Percentiles rank a stretch among this genome's conserved stretches.
Conservation (phyloP, 2,329 filamentous ascomycete species). For the Teratosphaeria viscida region DNA sequence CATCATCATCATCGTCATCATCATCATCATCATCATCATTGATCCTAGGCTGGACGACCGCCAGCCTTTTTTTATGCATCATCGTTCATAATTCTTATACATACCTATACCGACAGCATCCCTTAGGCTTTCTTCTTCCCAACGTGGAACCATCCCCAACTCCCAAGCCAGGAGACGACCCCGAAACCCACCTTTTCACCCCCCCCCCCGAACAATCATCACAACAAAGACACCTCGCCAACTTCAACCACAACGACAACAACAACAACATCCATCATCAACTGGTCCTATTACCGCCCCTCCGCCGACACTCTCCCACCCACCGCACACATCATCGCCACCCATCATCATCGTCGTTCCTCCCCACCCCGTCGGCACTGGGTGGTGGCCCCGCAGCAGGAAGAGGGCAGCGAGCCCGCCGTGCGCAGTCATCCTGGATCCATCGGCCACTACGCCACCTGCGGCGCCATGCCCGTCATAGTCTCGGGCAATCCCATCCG, state of each 20-base stretch:
- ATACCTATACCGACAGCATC: background rate
- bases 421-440: background rate
- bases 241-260: background rate
- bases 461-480: background rate
- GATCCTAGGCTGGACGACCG: too few relatives aligned
- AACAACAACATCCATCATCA: too few relatives aligned
- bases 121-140: background rate
- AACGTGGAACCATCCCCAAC: background rate
- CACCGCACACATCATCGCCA: too few relatives aligned
- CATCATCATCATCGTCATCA: background rate
- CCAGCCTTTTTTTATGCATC: too few relatives aligned
- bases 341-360: too few relatives aligned
- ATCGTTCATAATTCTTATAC: too few relatives aligned
- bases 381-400: background rate
- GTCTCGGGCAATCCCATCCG: background rate
- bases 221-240: background rate
- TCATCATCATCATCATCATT: background rate
- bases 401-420: background rate
- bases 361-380: background rate
- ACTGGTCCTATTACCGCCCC: too few relatives aligned
- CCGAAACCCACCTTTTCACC: background rate
- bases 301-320: too few relatives aligned
- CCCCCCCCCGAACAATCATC: too few relatives aligned
- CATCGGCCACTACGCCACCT: background rate
- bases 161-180: background rate